These are phyloP conservation scores for Rhizopus microsporus DNA, from an alignment of 371 early-diverging fungal species.

Conservation along the genomic window DNA sequence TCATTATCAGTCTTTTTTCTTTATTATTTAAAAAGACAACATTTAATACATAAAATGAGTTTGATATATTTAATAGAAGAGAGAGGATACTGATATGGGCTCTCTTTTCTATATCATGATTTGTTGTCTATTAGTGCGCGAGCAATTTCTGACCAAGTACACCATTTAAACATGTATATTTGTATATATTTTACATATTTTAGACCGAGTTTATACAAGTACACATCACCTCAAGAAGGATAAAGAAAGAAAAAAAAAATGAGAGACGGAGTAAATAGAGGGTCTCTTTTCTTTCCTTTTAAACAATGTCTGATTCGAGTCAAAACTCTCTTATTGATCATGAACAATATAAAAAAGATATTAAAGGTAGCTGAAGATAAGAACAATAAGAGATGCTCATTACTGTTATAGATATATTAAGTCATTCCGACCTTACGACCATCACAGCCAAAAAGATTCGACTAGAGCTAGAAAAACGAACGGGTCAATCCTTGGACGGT, in stretches of 20 bases:
- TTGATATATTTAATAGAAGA: too few relatives aligned
- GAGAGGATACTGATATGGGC: too few relatives aligned
- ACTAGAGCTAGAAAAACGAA: conserved; percentile 37
- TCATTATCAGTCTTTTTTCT: too few relatives aligned
- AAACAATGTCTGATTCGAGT: conserved; percentile 3
- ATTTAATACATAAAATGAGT: too few relatives aligned
- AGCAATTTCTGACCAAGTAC: background rate
- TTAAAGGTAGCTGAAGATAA: background rate
- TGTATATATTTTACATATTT: too few relatives aligned
- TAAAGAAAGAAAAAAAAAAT: background rate
- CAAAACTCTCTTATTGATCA: background rate
- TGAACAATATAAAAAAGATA: background rate
- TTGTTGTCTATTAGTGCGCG: too few relatives aligned
- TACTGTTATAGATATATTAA: conserved; percentile 35
- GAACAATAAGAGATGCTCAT: background rate
- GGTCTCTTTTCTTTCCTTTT: conserved; percentile 1
- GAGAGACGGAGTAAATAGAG: background rate
- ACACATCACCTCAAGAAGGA: background rate
- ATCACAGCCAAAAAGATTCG: conserved; percentile 59
- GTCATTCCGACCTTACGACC: conserved; percentile 45
- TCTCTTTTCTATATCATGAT: too few relatives aligned
- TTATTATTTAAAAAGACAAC: too few relatives aligned
- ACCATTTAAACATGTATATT: background rate
- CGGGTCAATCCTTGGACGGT: conserved; percentile 26
- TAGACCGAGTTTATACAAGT: background rate